Evolutionary conservation across 495 filamentous ascomycete genomes (phyloP).

Genomic region (Penicillium longicatenatum): DNA sequence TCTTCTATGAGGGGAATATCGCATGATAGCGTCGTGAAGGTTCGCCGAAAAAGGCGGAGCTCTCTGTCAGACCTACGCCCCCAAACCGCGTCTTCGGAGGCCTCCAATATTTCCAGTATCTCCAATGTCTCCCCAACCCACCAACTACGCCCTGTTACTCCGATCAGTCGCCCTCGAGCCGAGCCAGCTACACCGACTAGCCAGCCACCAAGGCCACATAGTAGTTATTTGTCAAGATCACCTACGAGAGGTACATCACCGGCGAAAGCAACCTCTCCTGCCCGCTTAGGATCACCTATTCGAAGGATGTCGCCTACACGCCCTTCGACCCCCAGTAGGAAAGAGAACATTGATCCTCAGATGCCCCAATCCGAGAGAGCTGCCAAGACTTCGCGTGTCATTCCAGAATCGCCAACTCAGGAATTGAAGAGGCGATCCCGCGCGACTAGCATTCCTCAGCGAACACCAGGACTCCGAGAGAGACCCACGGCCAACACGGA

Average conservation of each 20-base stretch:
- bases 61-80: conserved; percentile 86
- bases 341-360: conserved; percentile 56
- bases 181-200: conserved; percentile 38
- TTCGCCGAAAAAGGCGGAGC: conserved; percentile 80
- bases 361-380: conserved; percentile 35
- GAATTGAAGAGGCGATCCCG: conserved; percentile 51
- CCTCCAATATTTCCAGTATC: conserved; percentile 31
- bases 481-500: conserved; percentile 49
- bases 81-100: conserved; percentile 49
- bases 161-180: conserved; percentile 31
- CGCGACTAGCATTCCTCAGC: conserved; percentile 56
- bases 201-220: conserved; percentile 33
- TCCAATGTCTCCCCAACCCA: conserved; percentile 36
- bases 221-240: conserved; percentile 37
- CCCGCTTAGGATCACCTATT: conserved; percentile 36
- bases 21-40: conserved; percentile 41
- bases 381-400: conserved; percentile 40
- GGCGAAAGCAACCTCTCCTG: conserved; percentile 32
- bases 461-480: conserved; percentile 52
- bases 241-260: conserved; percentile 35
- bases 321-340: conserved; percentile 52
- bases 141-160: conserved; percentile 38
- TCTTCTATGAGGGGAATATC: conserved; percentile 39
- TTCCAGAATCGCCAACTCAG: conserved; percentile 41
- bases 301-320: conserved; percentile 41